phyloP scores from a whole-genome alignment of 768 basidiomycete genomes.

The Galerina sulciceps region DNA sequence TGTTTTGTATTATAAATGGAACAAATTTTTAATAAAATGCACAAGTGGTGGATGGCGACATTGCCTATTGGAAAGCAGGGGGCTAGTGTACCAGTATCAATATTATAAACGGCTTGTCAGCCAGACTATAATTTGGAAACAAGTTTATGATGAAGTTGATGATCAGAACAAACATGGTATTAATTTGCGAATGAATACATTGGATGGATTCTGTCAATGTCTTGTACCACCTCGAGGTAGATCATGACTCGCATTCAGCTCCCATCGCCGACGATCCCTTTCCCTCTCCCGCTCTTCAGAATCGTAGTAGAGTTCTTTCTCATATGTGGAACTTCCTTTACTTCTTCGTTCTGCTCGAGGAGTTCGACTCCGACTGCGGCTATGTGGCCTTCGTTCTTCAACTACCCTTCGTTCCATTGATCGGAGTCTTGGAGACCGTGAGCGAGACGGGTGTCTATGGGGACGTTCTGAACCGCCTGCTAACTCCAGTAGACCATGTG shows the following conservation, averaged over 20 bases:
- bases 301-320: constrained; percentile 20
- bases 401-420: constrained; percentile 31
- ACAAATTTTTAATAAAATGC: constrained; percentile 3
- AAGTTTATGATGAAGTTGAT: too few relatives aligned
- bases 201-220: constrained; percentile 7
- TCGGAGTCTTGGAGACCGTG: constrained; percentile 29
- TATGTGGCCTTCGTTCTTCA: constrained; percentile 22
- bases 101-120: neutral
- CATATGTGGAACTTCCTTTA: neutral
- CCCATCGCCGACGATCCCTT: constrained; percentile 54
- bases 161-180: neutral
- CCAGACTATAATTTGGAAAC: too few relatives aligned
- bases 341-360: constrained; percentile 21
- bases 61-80: constrained; percentile 91
- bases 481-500: constrained; percentile 27
- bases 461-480: constrained; percentile 22
- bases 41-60: constrained; percentile 85
- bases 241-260: constrained; percentile 46
- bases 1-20: constrained; percentile 11
- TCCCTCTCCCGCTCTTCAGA: constrained; percentile 28
- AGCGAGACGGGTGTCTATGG: constrained; percentile 23
- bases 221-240: constrained; percentile 18
- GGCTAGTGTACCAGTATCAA: constrained; percentile 30
- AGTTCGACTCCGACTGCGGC: constrained; percentile 33
- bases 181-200: neutral